Conservation (phyloP, 225 moss, liverwort and hornwort species). For the Sphagnum contortum region DNA sequence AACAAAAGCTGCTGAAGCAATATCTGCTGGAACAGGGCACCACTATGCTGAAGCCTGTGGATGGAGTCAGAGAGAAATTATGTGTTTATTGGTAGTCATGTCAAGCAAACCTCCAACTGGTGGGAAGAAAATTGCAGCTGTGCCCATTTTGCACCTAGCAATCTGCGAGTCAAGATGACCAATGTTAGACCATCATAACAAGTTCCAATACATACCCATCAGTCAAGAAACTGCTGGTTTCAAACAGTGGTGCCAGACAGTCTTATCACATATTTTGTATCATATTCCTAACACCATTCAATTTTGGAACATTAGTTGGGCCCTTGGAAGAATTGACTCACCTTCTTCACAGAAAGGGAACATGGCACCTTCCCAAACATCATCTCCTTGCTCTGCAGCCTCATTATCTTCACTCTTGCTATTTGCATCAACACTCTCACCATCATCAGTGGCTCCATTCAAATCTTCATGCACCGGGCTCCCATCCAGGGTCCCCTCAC, state of each 20-base stretch:
- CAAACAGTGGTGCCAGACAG: no score
- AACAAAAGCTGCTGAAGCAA: conserved; percentile 19
- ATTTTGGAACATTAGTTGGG: no score
- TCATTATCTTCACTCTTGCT: conserved; percentile 93
- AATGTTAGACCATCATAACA: no score
- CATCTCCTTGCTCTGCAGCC: conserved; percentile 59
- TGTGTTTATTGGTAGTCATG: conserved; percentile 8
- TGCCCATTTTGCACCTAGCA: conserved; percentile 29
- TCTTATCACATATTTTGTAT: no score
- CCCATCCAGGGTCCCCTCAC: conserved; percentile 24
- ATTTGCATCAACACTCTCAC: conserved; percentile 67
- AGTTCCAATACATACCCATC: no score
- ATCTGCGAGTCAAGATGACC: conserved; percentile 30
- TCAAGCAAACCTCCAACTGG: conserved; percentile 1
- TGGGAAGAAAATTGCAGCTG: conserved; percentile 8
- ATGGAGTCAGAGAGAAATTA: conserved; percentile 6
- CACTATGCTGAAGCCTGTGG: conserved; percentile 8
- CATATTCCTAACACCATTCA: no score
- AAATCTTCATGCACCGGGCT: conserved; percentile 25
- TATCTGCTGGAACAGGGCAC: conserved; percentile 15
- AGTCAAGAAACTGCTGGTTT: no score
- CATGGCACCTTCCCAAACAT: conserved; percentile 94
- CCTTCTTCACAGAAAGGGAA: conserved; percentile 85
- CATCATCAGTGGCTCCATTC: conserved; percentile 50
- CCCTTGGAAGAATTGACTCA: conserved; percentile 27